Base-by-base conservation (phyloP, 257 asterid species). In the Penstemon barbatus region DNA sequence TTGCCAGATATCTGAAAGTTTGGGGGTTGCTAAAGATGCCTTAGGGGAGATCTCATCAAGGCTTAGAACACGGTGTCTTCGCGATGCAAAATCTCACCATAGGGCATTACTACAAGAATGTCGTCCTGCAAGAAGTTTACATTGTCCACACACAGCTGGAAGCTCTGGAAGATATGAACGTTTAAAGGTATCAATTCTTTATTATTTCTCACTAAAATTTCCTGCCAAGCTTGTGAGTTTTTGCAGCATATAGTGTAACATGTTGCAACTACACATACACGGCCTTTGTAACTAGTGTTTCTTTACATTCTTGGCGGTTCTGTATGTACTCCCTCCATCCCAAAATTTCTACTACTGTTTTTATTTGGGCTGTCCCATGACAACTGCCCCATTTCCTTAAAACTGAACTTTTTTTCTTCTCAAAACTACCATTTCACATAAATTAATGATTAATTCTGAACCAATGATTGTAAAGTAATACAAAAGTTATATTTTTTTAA, bases 1-100 rank as follows among this genome's bases (percentile, higher is more conserved):
- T 72, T 56, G 63, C 72, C 75, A 91, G 92, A 77, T 91, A 76
- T 82, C 89, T 71, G 96, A 92, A 69, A 88, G 81, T 77, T 74
- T 80, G 66, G 86, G 82, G 59, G 82, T 86, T 19, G 91, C 86
- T 69, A 83, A 84, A 81, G 97, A 88, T 71, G 97, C 95, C 71
- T 83, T 90, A 80, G 71, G 79, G 41, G 97, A 91, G 89, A 80
- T 91, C 54, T 81, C 89, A 53, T 82, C 89, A 70, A 86, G 97
- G 71, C 95, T 91, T 53, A 77, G 91, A 80, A 72, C 83, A 43
- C 81, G 95, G 78, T 85, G 72, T 67, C 89, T 88, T 57, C 87
- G 82, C 61, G 96, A 83, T 73, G 85, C 74, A 72, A 79, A 71
- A 80, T 58, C 77, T 79, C 77, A 78, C 51, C 61, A 72, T 62